Conservation (phyloP, 495 filamentous ascomycete species). For the Collariella sp. region DNA sequence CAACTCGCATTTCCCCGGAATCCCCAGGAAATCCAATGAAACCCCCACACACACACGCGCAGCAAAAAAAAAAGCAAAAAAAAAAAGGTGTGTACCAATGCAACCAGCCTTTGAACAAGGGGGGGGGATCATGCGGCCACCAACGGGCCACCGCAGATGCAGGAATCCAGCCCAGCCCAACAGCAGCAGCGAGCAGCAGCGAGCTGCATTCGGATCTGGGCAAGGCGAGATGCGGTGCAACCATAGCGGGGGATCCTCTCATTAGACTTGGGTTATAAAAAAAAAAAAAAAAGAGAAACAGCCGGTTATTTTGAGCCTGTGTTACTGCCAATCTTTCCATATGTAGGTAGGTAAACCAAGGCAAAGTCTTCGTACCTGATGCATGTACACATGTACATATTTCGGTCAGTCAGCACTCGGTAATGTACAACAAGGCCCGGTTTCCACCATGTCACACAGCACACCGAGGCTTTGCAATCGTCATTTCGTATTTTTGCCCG, state of each 20-base stretch:
- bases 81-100: conserved; percentile 9
- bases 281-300: background rate
- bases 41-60: background rate
- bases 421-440: too few species aligned
- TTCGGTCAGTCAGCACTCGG: too few species aligned
- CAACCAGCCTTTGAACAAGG: conserved; percentile 2
- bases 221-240: background rate
- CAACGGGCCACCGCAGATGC: background rate
- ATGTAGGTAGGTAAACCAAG: too few species aligned
- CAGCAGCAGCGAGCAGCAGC: background rate
- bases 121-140: background rate
- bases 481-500: background rate
- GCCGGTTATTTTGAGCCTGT: background rate
- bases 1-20: too few species aligned
- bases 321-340: too few species aligned
- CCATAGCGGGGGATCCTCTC: background rate
- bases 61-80: background rate
- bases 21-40: too few species aligned
- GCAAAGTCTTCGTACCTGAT: too few species aligned
- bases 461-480: background rate
- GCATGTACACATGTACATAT: too few species aligned
- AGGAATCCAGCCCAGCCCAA: background rate
- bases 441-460: too few species aligned
- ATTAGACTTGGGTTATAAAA: too few species aligned
- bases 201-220: background rate